These are phyloP conservation scores for Melaleuca alternifolia DNA, from an alignment of 345 rosid genomes.

Conservation along the genomic window DNA sequence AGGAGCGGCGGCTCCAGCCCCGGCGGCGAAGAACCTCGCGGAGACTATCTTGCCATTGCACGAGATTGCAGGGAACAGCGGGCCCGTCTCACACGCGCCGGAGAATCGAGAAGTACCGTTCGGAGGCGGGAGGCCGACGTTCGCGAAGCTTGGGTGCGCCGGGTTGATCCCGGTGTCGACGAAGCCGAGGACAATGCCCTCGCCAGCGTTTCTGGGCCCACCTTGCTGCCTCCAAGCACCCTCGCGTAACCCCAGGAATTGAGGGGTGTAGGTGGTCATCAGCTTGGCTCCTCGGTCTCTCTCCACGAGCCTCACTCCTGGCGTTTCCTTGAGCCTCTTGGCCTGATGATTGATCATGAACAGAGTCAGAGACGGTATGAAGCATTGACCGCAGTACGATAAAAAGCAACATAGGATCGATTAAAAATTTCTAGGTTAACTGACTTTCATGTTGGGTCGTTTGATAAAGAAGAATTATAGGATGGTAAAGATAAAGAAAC, in stretches of 20 bases:
- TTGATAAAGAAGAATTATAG: neutral
- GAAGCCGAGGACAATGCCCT: constrained; percentile 64
- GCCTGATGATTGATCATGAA: constrained; percentile 26
- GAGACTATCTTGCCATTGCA: constrained; percentile 80
- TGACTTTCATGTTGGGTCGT: neutral
- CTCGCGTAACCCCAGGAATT: constrained; percentile 50
- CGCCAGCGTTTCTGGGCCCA: constrained; percentile 40
- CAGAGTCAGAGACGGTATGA: neutral
- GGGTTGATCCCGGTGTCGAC: constrained; percentile 83
- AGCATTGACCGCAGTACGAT: accelerated
- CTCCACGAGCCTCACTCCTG: constrained; percentile 58
- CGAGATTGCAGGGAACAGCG: constrained; percentile 35
- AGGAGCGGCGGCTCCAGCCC: constrained; percentile 47
- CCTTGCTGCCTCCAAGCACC: constrained; percentile 42
- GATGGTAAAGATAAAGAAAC: neutral
- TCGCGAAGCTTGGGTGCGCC: constrained; percentile 58
- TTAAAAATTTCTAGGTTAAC: neutral
- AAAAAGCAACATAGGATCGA: neutral
- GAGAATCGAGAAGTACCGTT: constrained; percentile 18
- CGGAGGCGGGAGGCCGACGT: neutral
- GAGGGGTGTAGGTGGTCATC: constrained; percentile 80
- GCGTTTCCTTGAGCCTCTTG: constrained; percentile 32
- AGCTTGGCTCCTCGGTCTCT: constrained; percentile 71
- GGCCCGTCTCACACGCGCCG: constrained; percentile 68
- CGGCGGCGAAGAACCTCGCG: constrained; percentile 78